Conservation (phyloP, 495 filamentous ascomycete genomes). For the Aspergillus funiculosus region DNA sequence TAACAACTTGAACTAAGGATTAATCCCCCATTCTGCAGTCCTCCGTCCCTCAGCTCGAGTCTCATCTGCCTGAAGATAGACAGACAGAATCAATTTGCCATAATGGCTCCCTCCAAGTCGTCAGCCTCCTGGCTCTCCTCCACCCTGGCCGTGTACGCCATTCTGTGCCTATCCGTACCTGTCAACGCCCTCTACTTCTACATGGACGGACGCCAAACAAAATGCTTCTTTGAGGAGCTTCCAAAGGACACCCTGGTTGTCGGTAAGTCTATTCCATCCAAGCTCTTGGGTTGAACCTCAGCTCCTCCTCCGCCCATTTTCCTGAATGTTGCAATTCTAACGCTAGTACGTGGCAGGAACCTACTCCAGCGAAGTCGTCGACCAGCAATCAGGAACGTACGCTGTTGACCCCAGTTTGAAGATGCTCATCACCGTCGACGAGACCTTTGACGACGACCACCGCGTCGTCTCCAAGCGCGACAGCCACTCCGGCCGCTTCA, state of each 20-base stretch:
- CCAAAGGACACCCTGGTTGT: constrained; percentile 97
- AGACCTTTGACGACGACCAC: constrained; percentile 98
- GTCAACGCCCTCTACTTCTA: constrained; percentile 91
- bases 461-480: constrained; percentile 85
- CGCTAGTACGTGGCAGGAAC: constrained; percentile 49
- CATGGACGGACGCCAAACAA: constrained; percentile 66
- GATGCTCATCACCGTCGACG: constrained; percentile 89
- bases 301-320: neutral
- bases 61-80: too few relatives aligned
- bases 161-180: constrained; percentile 48
- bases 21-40: neutral
- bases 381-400: constrained; percentile 57
- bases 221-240: constrained; percentile 96
- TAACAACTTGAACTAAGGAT: constrained; percentile 8
- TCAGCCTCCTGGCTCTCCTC: constrained; percentile 39
- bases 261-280: constrained; percentile 43
- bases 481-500: constrained; percentile 73
- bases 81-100: constrained; percentile 5
- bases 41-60: neutral
- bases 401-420: constrained; percentile 62
- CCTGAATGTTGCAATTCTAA: too few relatives aligned
- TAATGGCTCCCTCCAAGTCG: constrained; percentile 33
- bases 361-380: constrained; percentile 77
- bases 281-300: too few relatives aligned
- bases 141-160: constrained; percentile 31